Evolutionary conservation across 495 filamentous ascomycete species (phyloP), one percentile per base, ranked within the genome.

Genomic region (Aspergillus ellipticus): DNA sequence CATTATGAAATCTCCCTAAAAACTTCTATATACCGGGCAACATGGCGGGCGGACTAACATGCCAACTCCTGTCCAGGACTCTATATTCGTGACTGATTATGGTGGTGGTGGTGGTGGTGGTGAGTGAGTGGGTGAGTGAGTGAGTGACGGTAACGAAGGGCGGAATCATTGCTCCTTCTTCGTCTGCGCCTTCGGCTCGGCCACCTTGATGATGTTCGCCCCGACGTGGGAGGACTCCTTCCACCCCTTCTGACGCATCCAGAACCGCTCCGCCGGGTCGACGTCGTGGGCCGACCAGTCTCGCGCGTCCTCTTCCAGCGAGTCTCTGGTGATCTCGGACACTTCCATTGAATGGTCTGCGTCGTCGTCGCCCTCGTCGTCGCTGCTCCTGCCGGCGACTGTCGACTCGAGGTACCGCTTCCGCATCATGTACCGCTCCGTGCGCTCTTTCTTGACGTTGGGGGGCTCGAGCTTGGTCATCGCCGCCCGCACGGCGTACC

Each of bases 401-500:
- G 70, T 74, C 0, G 74, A 66, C 49, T 90, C 82, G 5, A 93
- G 75, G 46, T 88, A 82, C 56, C 82, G 78, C 73, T 88, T 90
- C 28, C 89, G 83, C 63, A 93, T 77, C 35, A 82, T 58, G 62
- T 86, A 96, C 20, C 88, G 75, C 65, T 94, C 88, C 0, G 82
- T 76, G 4, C 87, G 81, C 70, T 94, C 91, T 68, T 91, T 90
- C 61, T 89, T 85, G 39, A 92, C 71, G 16, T 92, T 92, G 0
- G 91, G 89, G 5, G 83, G 88, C 61, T 97, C 92, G 19, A 97
- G 76, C 65, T 91, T 90, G n/a, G 69, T 68, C 58, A 97, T 81
- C 7, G 84, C 85, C 19, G 80, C 73, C 26, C 85, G 80, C 1
- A 96, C 88, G 0, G 74, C 81, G 55, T 87, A 82, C 54, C 90